Base-by-base conservation (phyloP, 169 alveolate species). In the Theileria orientalis region DNA sequence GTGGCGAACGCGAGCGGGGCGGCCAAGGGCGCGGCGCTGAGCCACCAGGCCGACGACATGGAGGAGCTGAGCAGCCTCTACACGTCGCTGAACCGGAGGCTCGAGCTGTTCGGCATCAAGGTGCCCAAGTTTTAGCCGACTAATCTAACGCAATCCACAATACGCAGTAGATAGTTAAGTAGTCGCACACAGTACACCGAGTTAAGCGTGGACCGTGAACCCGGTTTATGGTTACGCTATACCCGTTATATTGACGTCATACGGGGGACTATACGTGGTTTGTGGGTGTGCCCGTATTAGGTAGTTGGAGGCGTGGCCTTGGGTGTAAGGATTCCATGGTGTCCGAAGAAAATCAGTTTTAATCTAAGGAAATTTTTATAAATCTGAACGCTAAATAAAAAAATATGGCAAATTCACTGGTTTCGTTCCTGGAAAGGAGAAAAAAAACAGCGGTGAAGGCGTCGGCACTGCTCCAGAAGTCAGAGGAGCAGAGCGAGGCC, bases 391-490 rank as follows among this genome's bases (percentile, higher is more conserved):
- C n/a, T n/a, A n/a, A 37, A 37, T 7, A 37, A 37, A 19, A 9
- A 21, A 8, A 32, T 2, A 79, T 79, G 87, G 63, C 72, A 37
- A 79, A 62, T 60, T 61, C 83, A 7, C 51, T 79, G 66, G 87
- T 74, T 0, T 69, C 87, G 35, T 79, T 79, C 62, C 71, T 79
- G 25, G 87, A 79, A 23, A 74, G 87, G 33, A 74, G 87, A 25
- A 79, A 79, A 32, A 79, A 79, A 29, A 70, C 37, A 21, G 69
- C 87, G 33, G 83, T 79, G 52, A 79, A 79, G 79, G 76, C 87
- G 9, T 70, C 87, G 46, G 61, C 87, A 30, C 60, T 79, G 63
- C 71, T 79, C 61, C 83, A 52, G 76, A 77, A 79, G 76, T 64
- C 87, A 29, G 87, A 79, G 77, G 87, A 79, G 52, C 77, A 62